Percentiles rank a stretch among this genome's conserved stretches.
phyloP scores from a whole-genome alignment of 2,329 filamentous ascomycete genomes.

The Corinectria fuckeliana region DNA sequence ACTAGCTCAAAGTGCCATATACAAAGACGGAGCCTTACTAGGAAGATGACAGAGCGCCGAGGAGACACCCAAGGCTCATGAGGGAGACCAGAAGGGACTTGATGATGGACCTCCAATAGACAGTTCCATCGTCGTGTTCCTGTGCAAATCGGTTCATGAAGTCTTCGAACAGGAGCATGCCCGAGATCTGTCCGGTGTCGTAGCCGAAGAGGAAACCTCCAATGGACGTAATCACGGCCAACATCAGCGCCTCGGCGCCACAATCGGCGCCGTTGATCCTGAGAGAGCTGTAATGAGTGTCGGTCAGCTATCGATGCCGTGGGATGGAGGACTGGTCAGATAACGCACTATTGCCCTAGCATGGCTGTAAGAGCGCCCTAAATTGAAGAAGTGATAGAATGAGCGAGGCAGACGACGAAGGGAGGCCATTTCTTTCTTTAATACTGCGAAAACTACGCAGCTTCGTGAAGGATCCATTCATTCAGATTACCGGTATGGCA shows the following conservation, averaged over 20 bases:
- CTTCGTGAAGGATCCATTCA: neutral
- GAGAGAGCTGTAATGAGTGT: conserved; percentile 38
- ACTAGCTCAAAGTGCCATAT: neutral
- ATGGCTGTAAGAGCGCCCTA: conserved; percentile 5
- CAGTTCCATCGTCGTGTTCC: conserved; percentile 48
- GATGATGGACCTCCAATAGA: conserved; percentile 48
- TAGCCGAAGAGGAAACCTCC: conserved; percentile 68
- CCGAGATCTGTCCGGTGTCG: conserved; percentile 65
- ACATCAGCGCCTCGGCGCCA: conserved; percentile 46
- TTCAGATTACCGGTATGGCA: neutral
- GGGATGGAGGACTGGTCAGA: neutral
- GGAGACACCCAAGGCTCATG: conserved; percentile 60
- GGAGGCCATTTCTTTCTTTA: conserved; percentile 4
- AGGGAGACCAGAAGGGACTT: conserved; percentile 61
- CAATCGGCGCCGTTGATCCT: conserved; percentile 49
- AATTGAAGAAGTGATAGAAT: neutral
- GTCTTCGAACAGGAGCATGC: conserved; percentile 55
- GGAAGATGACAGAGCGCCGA: conserved; percentile 59
- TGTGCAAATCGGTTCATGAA: conserved; percentile 59
- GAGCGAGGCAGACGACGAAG: neutral
- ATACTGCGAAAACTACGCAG: neutral
- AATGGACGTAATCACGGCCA: conserved; percentile 60
- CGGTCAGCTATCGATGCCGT: neutral
- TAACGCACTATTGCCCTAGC: conserved; percentile 19
- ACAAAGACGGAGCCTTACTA: conserved; percentile 37